A percentile compares a stretch with the other conserved stretches of the same genome.
Evolutionary conservation across 192 early-diverging fungal genomes (phyloP).

Genomic region (Backusella sp.): DNA sequence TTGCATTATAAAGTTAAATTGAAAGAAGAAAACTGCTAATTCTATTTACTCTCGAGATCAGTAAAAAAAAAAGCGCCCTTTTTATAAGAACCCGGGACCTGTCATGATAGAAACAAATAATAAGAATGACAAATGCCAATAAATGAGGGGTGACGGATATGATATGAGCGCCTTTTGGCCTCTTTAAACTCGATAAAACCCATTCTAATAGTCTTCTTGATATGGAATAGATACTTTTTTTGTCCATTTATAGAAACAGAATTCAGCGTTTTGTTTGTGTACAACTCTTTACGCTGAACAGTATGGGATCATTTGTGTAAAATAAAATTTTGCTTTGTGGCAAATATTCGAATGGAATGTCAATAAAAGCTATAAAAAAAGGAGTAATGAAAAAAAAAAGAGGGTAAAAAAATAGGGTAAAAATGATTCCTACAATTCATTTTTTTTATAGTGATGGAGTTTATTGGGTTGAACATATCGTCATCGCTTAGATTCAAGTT

Average conservation of each 20-base stretch:
- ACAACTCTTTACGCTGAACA: not conserved
- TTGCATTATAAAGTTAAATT: not conserved
- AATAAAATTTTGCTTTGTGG: not conserved
- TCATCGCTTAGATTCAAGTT: no score
- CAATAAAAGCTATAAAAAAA: not conserved
- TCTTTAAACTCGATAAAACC: not conserved
- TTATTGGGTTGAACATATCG: no score
- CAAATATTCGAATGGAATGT: conserved; percentile 6
- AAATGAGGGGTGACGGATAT: not conserved
- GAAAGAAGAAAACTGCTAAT: not conserved
- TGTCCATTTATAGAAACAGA: not conserved
- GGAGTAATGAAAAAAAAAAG: not conserved
- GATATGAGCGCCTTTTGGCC: not conserved
- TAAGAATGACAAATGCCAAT: not conserved
- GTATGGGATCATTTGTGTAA: not conserved
- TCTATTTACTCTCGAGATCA: not conserved
- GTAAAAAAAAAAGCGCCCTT: not conserved
- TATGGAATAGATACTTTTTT: not conserved
- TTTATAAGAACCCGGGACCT: not conserved
- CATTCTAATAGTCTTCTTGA: not conserved
- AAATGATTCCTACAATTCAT: no score
- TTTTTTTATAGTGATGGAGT: no score
- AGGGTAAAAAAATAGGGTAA: not conserved
- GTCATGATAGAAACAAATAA: not conserved
- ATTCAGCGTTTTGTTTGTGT: not conserved